Evolutionary conservation across 768 basidiomycete species (phyloP).

Genomic region (Multifurca ochricompacta): DNA sequence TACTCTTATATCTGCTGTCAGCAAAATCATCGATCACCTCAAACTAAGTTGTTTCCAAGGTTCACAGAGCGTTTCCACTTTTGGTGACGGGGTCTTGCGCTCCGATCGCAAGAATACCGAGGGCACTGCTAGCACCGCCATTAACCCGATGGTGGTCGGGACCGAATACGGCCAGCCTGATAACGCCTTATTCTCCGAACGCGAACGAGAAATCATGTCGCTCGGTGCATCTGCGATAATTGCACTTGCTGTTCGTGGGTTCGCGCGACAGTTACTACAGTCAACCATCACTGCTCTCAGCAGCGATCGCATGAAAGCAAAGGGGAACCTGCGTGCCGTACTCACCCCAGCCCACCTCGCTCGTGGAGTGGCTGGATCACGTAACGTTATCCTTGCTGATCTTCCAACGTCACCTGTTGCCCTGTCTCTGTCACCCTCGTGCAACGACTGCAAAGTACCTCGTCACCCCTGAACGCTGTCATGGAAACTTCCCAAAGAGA

Average conservation of each 20-base stretch:
- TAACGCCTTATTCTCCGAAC: background rate
- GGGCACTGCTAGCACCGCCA: conserved; percentile 3
- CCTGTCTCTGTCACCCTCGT: conserved; percentile 6
- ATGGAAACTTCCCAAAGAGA: background rate
- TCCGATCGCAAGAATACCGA: too few relatives aligned
- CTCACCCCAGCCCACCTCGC: conserved; percentile 14
- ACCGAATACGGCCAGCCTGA: background rate
- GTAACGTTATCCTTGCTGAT: background rate
- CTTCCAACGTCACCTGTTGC: background rate
- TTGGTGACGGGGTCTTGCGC: background rate
- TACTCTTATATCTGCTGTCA: conserved; percentile 23
- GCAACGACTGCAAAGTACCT: background rate
- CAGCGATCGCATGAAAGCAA: background rate
- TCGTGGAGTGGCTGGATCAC: conserved; percentile 1
- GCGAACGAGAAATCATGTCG: background rate
- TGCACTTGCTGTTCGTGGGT: conserved; percentile 11
- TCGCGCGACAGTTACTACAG: conserved; percentile 7
- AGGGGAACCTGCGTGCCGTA: background rate
- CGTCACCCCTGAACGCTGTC: background rate
- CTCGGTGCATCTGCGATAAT: conserved; percentile 12
- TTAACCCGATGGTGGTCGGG: background rate
- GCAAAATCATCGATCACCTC: conserved; percentile 4
- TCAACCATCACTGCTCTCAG: conserved; percentile 5
- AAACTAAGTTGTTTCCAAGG: conserved; percentile 6
- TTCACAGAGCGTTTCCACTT: background rate